Base-by-base conservation (phyloP, 1,284 basidiomycete species). In the Coniferiporia weirii region DNA sequence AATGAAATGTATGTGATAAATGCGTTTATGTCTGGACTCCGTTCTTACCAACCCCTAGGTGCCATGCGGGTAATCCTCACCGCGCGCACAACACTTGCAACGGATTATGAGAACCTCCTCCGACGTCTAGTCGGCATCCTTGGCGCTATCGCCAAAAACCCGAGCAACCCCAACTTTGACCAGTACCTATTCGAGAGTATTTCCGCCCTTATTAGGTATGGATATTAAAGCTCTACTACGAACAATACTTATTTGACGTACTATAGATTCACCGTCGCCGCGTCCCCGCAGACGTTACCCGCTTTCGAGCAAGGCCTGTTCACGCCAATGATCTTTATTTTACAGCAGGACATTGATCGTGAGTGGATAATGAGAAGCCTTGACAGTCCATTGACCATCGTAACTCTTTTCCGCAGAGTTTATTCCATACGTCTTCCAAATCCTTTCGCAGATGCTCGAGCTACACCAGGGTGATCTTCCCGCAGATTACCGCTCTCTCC, bases 171-270 rank as follows among this genome's bases (percentile, higher is more conserved):
- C 0, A 87, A 90, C 64, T 99, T 99, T 74, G 95, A 95, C 71
- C 97, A 99, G 70, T 98, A 94, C 70, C 90, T 93, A 64, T 99
- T 99, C 68, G 96, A 99, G 76, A 91, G 89, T 69, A 86, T 99
- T 44, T 90, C 95, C 13, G 95, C 91, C 0, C 76, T 99, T 65
- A 89, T 98, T 74, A 82, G 92, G 89, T 91, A 60, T 45, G 74
- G 65, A 27, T 52, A 51, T 15, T 44, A 50, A n/a, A 38, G 40
- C 13, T 48, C n/a, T 43, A 9, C 13, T 20, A 13, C 17, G 50
- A 13, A 52, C 44, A 53, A 62, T n/a, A 52, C 53, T 60, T 27
- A 61, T 60, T 27, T 47, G 38, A 52, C 56, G 36, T 56, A 35
- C 32, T 46, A 10, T 66, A 92, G 91, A 66, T 97, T 96, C 65